phyloP scores from a whole-genome alignment of 2,329 filamentous ascomycete species.

The Colletotrichum sp. region DNA sequence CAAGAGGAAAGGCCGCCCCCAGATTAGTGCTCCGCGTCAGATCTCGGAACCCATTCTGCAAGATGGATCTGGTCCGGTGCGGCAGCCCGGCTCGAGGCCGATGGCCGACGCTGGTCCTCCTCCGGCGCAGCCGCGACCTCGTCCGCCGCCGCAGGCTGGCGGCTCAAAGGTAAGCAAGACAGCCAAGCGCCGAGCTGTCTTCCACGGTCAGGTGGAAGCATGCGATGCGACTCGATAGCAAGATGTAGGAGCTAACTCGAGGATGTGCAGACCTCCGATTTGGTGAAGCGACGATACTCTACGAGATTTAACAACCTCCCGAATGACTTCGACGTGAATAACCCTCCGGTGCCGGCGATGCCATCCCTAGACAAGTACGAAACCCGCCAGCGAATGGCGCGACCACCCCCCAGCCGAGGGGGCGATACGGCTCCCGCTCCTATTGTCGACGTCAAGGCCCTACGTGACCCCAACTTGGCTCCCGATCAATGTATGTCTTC shows the following conservation, averaged over 20 bases:
- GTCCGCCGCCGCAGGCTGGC: constrained; percentile 54
- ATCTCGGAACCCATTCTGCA: constrained; percentile 66
- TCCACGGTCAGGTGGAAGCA: not conserved
- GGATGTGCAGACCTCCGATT: constrained; percentile 66
- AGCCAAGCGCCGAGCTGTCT: not conserved
- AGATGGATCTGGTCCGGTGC: constrained; percentile 34
- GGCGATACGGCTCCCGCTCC: constrained; percentile 59
- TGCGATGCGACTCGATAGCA: not conserved
- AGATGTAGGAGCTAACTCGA: not conserved
- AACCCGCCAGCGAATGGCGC: constrained; percentile 49
- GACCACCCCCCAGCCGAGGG: constrained; percentile 58
- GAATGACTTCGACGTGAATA: constrained; percentile 69
- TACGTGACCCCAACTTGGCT: constrained; percentile 80
- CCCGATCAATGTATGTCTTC: constrained; percentile 74
- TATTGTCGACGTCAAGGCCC: constrained; percentile 74
- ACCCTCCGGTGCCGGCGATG: constrained; percentile 75
- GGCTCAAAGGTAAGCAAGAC: constrained; percentile 55
- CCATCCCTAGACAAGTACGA: constrained; percentile 66
- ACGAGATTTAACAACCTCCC: constrained; percentile 85
- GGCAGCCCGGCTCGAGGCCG: constrained; percentile 27
- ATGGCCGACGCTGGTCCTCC: constrained; percentile 16
- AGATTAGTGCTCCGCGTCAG: constrained; percentile 66
- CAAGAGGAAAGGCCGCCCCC: constrained; percentile 65
- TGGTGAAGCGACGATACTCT: constrained; percentile 94
- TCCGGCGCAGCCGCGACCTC: constrained; percentile 15